phyloP scores from a whole-genome alignment of 352 stramenopile genomes.

The Pythium periplocum region DNA sequence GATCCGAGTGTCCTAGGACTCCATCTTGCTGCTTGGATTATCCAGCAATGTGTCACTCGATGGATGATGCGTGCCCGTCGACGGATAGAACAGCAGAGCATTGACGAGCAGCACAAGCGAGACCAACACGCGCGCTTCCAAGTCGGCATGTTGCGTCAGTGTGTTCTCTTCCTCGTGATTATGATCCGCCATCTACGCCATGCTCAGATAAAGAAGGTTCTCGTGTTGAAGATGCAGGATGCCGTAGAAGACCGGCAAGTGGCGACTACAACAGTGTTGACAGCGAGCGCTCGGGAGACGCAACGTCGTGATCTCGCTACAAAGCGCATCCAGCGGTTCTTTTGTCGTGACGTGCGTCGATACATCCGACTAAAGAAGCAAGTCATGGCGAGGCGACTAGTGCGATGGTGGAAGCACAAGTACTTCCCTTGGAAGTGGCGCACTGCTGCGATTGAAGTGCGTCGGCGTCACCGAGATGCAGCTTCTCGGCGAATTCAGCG shows the following conservation, averaged over 20 bases:
- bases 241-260: slow-evolving; percentile 28
- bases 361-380: slow-evolving; percentile 42
- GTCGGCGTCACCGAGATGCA: slow-evolving; percentile 9
- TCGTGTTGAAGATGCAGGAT: slow-evolving; percentile 32
- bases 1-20: slow-evolving; percentile 15
- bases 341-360: slow-evolving; percentile 30
- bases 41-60: slow-evolving; percentile 23
- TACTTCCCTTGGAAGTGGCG: slow-evolving; percentile 24
- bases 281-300: background rate
- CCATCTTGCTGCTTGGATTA: slow-evolving; percentile 28
- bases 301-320: slow-evolving; percentile 16
- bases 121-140: background rate
- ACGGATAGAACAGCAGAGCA: background rate
- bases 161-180: slow-evolving; percentile 29
- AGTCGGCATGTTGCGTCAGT: slow-evolving; percentile 20
- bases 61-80: slow-evolving; percentile 12
- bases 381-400: slow-evolving; percentile 39
- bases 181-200: slow-evolving; percentile 27
- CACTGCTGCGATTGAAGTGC: slow-evolving; percentile 6
- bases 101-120: slow-evolving; percentile 2
- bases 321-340: slow-evolving; percentile 44
- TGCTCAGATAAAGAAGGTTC: slow-evolving; percentile 30
- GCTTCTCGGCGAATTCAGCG: slow-evolving; percentile 44
- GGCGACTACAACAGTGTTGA: background rate
- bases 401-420: slow-evolving; percentile 39